Base-by-base conservation (phyloP, 345 rosid species). In the Syzygium jambos region DNA sequence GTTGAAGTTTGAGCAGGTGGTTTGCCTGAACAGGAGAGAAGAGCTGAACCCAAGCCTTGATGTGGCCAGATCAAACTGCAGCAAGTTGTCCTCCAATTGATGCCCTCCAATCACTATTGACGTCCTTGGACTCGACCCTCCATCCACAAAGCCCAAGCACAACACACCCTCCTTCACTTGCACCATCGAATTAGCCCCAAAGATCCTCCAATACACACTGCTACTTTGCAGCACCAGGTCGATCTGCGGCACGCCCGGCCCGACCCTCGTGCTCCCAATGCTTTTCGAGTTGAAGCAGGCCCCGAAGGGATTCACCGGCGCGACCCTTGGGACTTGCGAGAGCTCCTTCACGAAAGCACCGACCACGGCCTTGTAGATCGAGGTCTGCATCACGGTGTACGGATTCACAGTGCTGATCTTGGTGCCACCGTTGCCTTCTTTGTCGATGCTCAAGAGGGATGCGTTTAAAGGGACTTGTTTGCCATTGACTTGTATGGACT, bases 401-500 rank as follows among this genome's bases (percentile, higher is more conserved):
- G 96, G 95, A 15, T 94, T 34, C 59, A 95, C 95, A 0, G 96
- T 92, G 93, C 97, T 95, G 87, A 96, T 90, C 86, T 94, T 95
- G n/a, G 98, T 96, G 51, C 97, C 97, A 2, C 95, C 96, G 5
- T 84, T 22, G 53, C 96, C 96, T 55, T 89, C 57, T 17, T 86
- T 87, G 49, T 13, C 56, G 54, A 93, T 91, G 25, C 87, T 38
- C 12, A 93, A 51, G 73, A 93, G 78, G 10, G 93, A 54, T 27
- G 88, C 21, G 38, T 92, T 92, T 11, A 95, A 59, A 23, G 86
- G 86, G 21, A 94, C 88, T 14, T 55, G 57, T 46, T 91, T 88
- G 22, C 89, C 93, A 34, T 90, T 90, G 83, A 95, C 88, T 51
- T 27, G 85, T 38, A 93, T 91, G 46, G 93, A 90, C 30, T 86